phyloP scores from a whole-genome alignment of 345 rosid genomes.

The Viola odorata region DNA sequence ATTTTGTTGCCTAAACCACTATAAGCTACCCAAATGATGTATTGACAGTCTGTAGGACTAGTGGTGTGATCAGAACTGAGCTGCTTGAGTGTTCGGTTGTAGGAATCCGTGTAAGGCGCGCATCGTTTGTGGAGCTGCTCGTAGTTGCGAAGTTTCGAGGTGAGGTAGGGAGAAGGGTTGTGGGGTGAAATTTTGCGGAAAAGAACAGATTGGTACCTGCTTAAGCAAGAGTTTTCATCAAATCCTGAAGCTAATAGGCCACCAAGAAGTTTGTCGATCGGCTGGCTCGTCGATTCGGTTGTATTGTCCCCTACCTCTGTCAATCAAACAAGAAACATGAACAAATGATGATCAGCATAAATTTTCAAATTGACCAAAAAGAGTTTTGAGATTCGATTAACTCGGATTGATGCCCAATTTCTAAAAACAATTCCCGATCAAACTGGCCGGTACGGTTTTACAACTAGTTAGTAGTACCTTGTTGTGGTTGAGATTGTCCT shows the following conservation, averaged over 20 bases:
- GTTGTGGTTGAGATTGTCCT: too few relatives aligned
- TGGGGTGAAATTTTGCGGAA: constrained; percentile 8
- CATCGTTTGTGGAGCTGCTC: constrained; percentile 15
- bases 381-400: too few relatives aligned
- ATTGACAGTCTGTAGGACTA: constrained; percentile 11
- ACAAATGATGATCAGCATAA: too few relatives aligned
- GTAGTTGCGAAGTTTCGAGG: constrained; percentile 13
- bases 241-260: constrained; percentile 8
- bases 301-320: too few relatives aligned
- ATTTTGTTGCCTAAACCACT: constrained; percentile 25
- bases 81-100: not conserved
- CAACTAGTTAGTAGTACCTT: too few relatives aligned
- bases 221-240: constrained; percentile 12
- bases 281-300: too few relatives aligned
- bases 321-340: too few relatives aligned
- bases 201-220: constrained; percentile 4
- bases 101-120: constrained; percentile 4
- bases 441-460: too few relatives aligned
- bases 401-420: too few relatives aligned
- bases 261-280: constrained; percentile 1
- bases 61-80: not conserved
- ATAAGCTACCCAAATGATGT: constrained; percentile 11
- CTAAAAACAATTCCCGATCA: too few relatives aligned
- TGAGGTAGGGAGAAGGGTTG: constrained; percentile 13
- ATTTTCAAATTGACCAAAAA: too few relatives aligned